Evolutionary conservation across 805 yeast genomes (phyloP), one percentile per base, ranked within the genome.

Genomic region (Cyberlindnera japonica): DNA sequence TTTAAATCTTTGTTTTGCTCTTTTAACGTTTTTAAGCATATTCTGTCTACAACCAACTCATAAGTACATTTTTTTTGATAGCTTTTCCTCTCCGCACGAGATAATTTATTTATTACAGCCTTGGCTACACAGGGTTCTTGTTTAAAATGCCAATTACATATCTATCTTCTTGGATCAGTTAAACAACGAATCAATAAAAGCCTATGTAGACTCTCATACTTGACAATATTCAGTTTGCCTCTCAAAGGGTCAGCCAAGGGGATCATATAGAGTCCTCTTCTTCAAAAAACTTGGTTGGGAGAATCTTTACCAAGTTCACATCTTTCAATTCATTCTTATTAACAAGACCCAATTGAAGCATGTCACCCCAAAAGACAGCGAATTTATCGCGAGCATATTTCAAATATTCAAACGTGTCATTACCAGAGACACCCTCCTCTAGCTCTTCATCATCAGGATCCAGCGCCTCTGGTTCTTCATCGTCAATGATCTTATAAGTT

Each of bases 371-470:
- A 40, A 83, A 75, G 16, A 88, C 60, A 5, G 77, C 78, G 12
- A 83, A 71, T 64, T 90, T 91, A 48, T 90, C 88, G 35, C 72
- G 70, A 8, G 93, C 68, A 59, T 90, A 93, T 45, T 72, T 70
- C 47, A 85, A 58, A 61, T 88, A 87, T 58, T 89, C 89, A 54
- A 93, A 91, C 30, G 77, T 75, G 50, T 83, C 95, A 44, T 62
- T 69, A 44, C 66, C 71, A 14, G 44, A 15, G 13, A 11, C 45
- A n/a, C 53, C 63, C 9, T 55, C 59, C 5, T 44, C 56, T 3
- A 25, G 44, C 7, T 37, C 42, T 8, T 35, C 40, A 5, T 32
- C 67, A 11, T 55, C 61, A 5, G 45, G 57, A 6, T 46, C 52
- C 16, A 49, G 56, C 24, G 55, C 60, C 13, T 53, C 59, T 1